Percentiles rank a stretch among this genome's conserved stretches.
Conservation (phyloP, 2,329 filamentous ascomycete species). For the Beauveria asiatica region DNA sequence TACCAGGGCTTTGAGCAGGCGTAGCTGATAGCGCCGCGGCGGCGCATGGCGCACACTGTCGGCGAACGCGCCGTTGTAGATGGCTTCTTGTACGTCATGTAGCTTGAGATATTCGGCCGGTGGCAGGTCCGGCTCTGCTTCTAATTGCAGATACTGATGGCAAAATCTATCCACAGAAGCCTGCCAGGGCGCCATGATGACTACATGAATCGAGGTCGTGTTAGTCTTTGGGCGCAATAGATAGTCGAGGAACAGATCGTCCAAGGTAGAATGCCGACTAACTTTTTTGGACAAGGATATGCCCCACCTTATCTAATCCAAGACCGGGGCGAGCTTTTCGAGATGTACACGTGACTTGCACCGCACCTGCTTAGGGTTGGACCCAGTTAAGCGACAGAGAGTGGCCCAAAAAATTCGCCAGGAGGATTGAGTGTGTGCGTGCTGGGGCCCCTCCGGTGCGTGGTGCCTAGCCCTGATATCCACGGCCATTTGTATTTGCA, state of each 20-base stretch:
- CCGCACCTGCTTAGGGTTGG: slow-evolving; percentile 33
- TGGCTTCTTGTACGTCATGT: slow-evolving; percentile 52
- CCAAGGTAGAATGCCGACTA: background rate
- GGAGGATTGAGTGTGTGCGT: slow-evolving; percentile 9
- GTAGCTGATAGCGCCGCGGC: slow-evolving; percentile 60
- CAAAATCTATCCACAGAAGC: slow-evolving; percentile 44
- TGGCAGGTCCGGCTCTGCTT: slow-evolving; percentile 57
- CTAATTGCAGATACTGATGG: slow-evolving; percentile 72
- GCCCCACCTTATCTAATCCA: background rate
- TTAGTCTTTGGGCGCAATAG: background rate
- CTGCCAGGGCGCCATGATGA: slow-evolving; percentile 7
- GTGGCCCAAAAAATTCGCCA: slow-evolving; percentile 18
- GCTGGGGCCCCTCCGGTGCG: slow-evolving; percentile 14
- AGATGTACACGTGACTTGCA: slow-evolving; percentile 1
- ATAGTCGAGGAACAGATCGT: background rate
- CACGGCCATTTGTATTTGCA: slow-evolving; percentile 8
- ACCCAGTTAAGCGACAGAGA: slow-evolving; percentile 33
- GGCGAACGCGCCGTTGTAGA: slow-evolving; percentile 61
- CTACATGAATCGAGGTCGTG: background rate
- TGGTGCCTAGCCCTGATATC: slow-evolving; percentile 11
- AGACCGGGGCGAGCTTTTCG: too few species aligned
- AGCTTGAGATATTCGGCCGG: slow-evolving; percentile 47
- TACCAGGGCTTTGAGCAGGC: slow-evolving; percentile 66
- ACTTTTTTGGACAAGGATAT: background rate
- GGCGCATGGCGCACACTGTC: slow-evolving; percentile 43